Evolutionary conservation across 2,329 filamentous ascomycete species (phyloP).

Genomic region (Mycosphaerelloides madeirae): DNA sequence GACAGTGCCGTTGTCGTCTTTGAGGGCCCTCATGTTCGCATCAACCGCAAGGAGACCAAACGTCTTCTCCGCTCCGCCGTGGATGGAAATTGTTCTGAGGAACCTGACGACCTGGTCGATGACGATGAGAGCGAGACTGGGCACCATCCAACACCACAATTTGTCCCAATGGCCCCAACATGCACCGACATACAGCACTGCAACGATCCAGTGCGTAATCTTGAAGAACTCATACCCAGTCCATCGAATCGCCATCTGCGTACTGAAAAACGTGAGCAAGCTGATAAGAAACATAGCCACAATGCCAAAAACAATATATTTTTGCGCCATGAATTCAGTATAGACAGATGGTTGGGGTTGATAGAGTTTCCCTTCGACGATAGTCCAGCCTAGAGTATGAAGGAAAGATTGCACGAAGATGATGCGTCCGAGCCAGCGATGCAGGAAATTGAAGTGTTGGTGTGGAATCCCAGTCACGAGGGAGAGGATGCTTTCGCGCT

Average conservation of each 20-base stretch:
- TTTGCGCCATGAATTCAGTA: constrained; percentile 54
- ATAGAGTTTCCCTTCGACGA: constrained; percentile 63
- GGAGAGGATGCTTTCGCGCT: constrained; percentile 65
- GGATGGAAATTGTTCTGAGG: constrained; percentile 55
- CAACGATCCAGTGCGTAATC: constrained; percentile 62
- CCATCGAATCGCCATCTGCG: constrained; percentile 54
- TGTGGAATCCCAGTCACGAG: constrained; percentile 66
- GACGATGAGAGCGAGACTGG: constrained; percentile 60
- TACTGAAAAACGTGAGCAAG: constrained; percentile 57
- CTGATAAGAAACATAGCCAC: constrained; percentile 63
- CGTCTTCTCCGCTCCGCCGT: constrained; percentile 36
- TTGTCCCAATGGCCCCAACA: constrained; percentile 71
- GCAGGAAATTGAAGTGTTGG: constrained; percentile 72
- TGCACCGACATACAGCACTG: constrained; percentile 68
- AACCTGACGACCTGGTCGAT: constrained; percentile 59
- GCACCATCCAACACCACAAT: constrained; percentile 64
- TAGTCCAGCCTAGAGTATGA: constrained; percentile 67
- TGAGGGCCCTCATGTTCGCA: constrained; percentile 51
- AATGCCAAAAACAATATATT: constrained; percentile 69
- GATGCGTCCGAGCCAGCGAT: constrained; percentile 70
- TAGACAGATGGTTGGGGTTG: constrained; percentile 63
- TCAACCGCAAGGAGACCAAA: constrained; percentile 54
- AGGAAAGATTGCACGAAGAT: constrained; percentile 64
- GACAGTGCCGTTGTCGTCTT: constrained; percentile 57
- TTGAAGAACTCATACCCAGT: constrained; percentile 76